Percentiles rank a stretch among this genome's conserved stretches.
These are phyloP conservation scores for Aspergillus sclerotioniger DNA, from an alignment of 495 filamentous ascomycete species.

Conservation along the genomic window DNA sequence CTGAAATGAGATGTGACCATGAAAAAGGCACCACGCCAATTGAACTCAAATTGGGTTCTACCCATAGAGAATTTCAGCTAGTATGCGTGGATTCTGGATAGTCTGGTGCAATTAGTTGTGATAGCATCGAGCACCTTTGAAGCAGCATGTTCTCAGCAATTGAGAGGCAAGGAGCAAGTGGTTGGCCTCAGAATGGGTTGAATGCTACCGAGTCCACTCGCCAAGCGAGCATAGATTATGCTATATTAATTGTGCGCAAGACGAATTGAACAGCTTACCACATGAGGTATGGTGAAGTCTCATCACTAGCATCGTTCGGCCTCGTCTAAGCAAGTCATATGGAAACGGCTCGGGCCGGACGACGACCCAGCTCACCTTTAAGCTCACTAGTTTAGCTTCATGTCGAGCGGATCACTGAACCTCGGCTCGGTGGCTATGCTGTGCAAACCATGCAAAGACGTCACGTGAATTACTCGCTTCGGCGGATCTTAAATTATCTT, in stretches of 20 bases:
- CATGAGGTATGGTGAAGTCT: neutral
- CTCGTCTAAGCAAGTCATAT: conserved; percentile 1
- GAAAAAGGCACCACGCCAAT: too few species aligned
- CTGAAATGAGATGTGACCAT: too few species aligned
- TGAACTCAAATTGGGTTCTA: too few species aligned
- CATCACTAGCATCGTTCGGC: neutral
- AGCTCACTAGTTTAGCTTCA: neutral
- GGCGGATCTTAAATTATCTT: neutral
- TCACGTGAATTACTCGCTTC: neutral
- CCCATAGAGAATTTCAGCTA: too few species aligned
- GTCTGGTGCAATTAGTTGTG: too few species aligned
- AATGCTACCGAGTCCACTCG: too few species aligned
- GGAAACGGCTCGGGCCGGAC: neutral
- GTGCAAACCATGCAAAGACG: neutral
- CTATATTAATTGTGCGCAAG: neutral
- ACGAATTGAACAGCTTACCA: neutral
- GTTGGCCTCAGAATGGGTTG: too few species aligned
- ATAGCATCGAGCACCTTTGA: too few species aligned
- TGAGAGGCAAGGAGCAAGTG: too few species aligned
- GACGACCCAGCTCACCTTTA: neutral
- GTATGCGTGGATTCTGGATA: too few species aligned
- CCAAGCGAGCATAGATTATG: too few species aligned
- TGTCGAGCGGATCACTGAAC: neutral
- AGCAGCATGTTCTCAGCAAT: too few species aligned
- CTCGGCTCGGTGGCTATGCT: neutral